Percentiles rank a stretch among this genome's conserved stretches.
Conservation (phyloP, 139 green algal species). For the Deuterostichococcus epilithicus region DNA sequence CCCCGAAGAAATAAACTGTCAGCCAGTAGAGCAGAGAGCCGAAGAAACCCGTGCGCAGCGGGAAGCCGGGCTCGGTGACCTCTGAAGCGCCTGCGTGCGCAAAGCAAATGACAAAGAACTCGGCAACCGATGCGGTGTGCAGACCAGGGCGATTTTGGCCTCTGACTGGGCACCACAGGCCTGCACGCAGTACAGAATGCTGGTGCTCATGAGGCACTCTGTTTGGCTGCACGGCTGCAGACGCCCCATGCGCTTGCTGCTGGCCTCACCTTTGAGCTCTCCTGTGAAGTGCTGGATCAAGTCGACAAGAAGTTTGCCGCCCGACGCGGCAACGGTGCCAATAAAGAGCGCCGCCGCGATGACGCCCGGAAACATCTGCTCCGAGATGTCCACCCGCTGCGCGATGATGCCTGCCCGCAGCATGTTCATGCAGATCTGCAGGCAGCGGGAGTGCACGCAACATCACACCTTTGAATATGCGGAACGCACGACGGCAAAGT, state of each 20-base stretch:
- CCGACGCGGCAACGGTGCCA: slow-evolving; percentile 39
- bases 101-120: neutral
- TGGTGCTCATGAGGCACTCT: neutral
- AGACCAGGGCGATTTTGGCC: neutral
- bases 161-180: neutral
- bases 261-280: slow-evolving; percentile 7
- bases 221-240: neutral
- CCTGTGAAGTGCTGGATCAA: slow-evolving; percentile 20
- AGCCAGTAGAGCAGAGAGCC: slow-evolving; percentile 26
- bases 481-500: no score
- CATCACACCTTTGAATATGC: neutral
- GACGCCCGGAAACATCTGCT: slow-evolving; percentile 30
- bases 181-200: no score
- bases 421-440: slow-evolving; percentile 34
- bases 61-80: slow-evolving; percentile 24
- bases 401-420: slow-evolving; percentile 44
- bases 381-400: slow-evolving; percentile 28
- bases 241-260: neutral
- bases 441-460: no score
- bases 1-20: slow-evolving; percentile 20
- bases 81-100: slow-evolving; percentile 28
- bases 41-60: slow-evolving; percentile 23
- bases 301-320: slow-evolving; percentile 39
- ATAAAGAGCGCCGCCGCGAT: slow-evolving; percentile 39
- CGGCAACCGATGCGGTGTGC: neutral